Evolutionary conservation across 2,329 filamentous ascomycete genomes (phyloP).

Genomic region (Monosporascus sp.): DNA sequence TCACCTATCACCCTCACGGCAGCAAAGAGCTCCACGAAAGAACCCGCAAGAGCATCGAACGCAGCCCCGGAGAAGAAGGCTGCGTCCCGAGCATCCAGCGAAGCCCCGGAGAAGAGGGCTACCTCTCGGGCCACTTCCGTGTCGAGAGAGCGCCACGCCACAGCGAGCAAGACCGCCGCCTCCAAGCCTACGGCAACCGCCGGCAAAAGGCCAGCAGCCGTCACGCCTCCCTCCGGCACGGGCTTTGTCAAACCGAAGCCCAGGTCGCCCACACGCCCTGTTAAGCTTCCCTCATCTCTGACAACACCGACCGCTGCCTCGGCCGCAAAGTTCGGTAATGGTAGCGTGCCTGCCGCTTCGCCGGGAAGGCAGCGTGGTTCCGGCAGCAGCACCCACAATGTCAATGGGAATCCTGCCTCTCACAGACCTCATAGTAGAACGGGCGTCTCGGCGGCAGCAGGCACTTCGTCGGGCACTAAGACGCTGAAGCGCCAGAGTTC

Average conservation of each 20-base stretch:
- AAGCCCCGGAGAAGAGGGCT: constrained; percentile 33
- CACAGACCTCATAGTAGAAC: constrained; percentile 42
- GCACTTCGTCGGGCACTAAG: constrained; percentile 23
- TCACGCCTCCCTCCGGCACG: constrained; percentile 34
- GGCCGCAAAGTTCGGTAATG: constrained; percentile 52
- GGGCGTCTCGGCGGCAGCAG: constrained; percentile 29
- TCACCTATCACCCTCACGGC: constrained; percentile 34
- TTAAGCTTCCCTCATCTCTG: constrained; percentile 61
- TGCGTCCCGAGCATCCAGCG: constrained; percentile 6
- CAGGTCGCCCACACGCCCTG: constrained; percentile 65
- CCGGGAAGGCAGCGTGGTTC: constrained; percentile 32
- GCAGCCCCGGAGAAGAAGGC: constrained; percentile 32
- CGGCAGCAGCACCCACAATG: constrained; percentile 30
- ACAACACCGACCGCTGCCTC: constrained; percentile 67
- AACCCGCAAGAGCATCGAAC: constrained; percentile 16
- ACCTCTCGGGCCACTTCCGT: constrained; percentile 21
- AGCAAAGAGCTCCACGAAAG: constrained; percentile 30
- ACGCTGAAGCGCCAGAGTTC: constrained; percentile 41
- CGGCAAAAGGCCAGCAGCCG: constrained; percentile 38
- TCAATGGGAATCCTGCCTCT: constrained; percentile 15
- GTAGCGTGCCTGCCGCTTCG: constrained; percentile 19
- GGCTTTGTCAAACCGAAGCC: constrained; percentile 54
- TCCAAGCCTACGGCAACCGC: constrained; percentile 27
- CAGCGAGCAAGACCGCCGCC: constrained; percentile 24
- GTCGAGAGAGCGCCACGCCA: constrained; percentile 31